Base-by-base conservation (phyloP, 2,329 filamentous ascomycete species). In the Sphaerulina musiva region DNA sequence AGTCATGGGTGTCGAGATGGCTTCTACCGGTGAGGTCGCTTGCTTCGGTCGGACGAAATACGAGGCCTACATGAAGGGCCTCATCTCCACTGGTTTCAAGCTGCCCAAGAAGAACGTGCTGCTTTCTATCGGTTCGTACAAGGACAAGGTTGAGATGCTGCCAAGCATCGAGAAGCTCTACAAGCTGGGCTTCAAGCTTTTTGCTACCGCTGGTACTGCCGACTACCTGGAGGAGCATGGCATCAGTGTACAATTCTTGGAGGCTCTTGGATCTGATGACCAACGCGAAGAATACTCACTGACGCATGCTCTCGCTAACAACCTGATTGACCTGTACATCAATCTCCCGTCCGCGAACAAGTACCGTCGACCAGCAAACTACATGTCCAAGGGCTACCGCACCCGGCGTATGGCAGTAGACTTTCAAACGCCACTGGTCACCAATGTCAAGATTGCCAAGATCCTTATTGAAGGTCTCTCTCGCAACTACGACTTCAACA, bases 381-480 rank as follows among this genome's bases (percentile, higher is more conserved):
- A 97, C 75, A 95, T 98, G 86, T 95, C 88, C 73, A 93, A 93
- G 76, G 93, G 93, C 57, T 98, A 98, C 76, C 86, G 88, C 68
- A 97, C 93, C 53, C 84, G 93, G 71, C 85, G 93, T 72, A 96
- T 98, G 91, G 93, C 93, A 36, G 93, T 98, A 41, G 93, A 96
- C 73, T 89, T 96, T 75, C 92, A 97, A 75, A 95, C 93, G 51
- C 93, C 93, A 55, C 78, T 98, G 57, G 92, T 98, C 14, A 98
- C 93, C 52, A 98, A 98, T 66, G 93, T 98, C 72, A 98, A 98
- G 81, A 97, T 96, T 69, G 93, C 93, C 56, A 98, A 97, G 80
- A 89, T 98, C 56, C 76, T 98, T 48, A 86, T 98, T 50, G 93
- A 98, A 75, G 93, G 92, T 20, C 88, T 98, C 61, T 85, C 90